Evolutionary conservation across 768 basidiomycete species (phyloP).

Genomic region (Naganishia friedmannii): DNA sequence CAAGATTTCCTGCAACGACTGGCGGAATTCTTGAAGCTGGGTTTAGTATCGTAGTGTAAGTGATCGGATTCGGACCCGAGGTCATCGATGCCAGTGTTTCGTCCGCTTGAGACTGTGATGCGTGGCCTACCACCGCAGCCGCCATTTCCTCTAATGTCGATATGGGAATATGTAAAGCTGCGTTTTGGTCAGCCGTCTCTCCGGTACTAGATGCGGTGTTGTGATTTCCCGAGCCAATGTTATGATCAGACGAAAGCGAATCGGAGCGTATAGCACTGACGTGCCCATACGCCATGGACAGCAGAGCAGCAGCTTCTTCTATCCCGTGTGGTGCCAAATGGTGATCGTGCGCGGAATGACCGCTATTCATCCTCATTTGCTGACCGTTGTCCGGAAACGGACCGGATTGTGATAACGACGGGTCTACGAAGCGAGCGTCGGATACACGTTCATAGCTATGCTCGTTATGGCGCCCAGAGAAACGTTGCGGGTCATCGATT

Average conservation of each 20-base stretch:
- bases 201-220: neutral
- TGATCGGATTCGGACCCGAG: constrained; percentile 1
- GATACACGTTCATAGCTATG: constrained; percentile 20
- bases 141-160: neutral
- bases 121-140: neutral
- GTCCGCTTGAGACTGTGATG: neutral
- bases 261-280: constrained; percentile 32
- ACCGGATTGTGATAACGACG: neutral
- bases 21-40: neutral
- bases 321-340: constrained; percentile 42
- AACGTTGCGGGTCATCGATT: constrained; percentile 4
- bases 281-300: constrained; percentile 50
- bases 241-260: constrained; percentile 36
- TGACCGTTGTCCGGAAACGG: neutral
- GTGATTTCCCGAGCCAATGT: constrained; percentile 28
- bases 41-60: constrained; percentile 7
- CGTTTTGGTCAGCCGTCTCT: constrained; percentile 27
- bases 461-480: constrained; percentile 11
- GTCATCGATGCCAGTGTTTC: neutral
- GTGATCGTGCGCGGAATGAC: constrained; percentile 36
- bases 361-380: constrained; percentile 4
- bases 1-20: neutral
- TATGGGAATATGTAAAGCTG: constrained; percentile 40
- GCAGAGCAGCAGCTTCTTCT: constrained; percentile 48
- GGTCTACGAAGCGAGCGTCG: constrained; percentile 9